These are phyloP conservation scores for Apiospora phragmitis DNA, from an alignment of 2,329 filamentous ascomycete species.

Conservation along the genomic window DNA sequence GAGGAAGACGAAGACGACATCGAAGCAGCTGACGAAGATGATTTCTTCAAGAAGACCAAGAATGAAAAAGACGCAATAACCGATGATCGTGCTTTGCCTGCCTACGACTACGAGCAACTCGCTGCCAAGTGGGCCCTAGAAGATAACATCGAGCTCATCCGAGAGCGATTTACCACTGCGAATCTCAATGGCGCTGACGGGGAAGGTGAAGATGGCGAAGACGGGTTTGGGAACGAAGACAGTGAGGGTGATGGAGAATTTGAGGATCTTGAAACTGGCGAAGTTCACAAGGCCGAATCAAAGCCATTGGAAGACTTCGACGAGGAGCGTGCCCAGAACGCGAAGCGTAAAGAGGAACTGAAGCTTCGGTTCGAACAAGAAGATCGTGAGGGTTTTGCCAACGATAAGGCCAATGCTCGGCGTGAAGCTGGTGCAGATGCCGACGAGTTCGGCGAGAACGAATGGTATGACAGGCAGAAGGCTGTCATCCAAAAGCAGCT, in stretches of 20 bases:
- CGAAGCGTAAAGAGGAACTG: conserved; percentile 88
- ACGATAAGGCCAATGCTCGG: conserved; percentile 79
- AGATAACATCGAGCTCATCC: conserved; percentile 74
- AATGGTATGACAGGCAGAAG: conserved; percentile 98
- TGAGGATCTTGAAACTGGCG: conserved; percentile 80
- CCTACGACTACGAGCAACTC: conserved; percentile 77
- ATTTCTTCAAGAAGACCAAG: conserved; percentile 66
- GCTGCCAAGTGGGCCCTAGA: conserved; percentile 83
- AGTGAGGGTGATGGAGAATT: conserved; percentile 80
- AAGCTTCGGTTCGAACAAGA: conserved; percentile 95
- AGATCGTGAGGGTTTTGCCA: conserved; percentile 92
- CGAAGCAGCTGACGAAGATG: conserved; percentile 57
- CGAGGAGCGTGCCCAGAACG: conserved; percentile 87
- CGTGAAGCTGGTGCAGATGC: conserved; percentile 63
- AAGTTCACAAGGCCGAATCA: conserved; percentile 52
- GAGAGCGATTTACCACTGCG: conserved; percentile 73
- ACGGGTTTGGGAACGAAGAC: conserved; percentile 53
- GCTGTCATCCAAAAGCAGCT: conserved; percentile 92
- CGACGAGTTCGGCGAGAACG: conserved; percentile 91
- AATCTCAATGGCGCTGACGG: conserved; percentile 58
- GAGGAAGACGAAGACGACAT: conserved; percentile 61
- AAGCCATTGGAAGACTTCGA: conserved; percentile 62
- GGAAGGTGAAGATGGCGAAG: conserved; percentile 57
- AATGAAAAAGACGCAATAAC: conserved; percentile 68
- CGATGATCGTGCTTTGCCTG: conserved; percentile 79